Conservation (phyloP, 345 rosid species). For the Crucihimalaya himalaica region DNA sequence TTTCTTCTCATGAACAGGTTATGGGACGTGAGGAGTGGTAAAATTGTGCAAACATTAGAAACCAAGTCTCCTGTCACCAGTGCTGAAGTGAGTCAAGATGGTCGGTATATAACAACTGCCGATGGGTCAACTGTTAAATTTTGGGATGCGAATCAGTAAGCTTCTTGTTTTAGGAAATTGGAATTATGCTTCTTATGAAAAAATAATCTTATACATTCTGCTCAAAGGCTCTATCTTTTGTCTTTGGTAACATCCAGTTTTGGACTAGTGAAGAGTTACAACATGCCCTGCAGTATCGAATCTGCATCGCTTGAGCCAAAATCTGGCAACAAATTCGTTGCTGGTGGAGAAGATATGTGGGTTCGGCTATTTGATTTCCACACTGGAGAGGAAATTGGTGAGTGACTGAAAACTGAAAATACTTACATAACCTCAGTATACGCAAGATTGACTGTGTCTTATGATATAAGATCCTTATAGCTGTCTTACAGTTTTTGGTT, state of each 20-base stretch:
- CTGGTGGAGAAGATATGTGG: conserved; percentile 97
- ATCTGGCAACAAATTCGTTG: conserved; percentile 71
- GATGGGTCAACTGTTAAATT: conserved; percentile 89
- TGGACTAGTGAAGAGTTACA: conserved; percentile 79
- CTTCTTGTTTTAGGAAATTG: conserved; percentile 13
- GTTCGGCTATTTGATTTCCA: conserved; percentile 72
- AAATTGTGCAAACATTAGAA: conserved; percentile 80
- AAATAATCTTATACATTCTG: neutral
- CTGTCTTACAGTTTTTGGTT: neutral
- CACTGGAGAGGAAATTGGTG: conserved; percentile 72
- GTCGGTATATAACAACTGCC: conserved; percentile 87
- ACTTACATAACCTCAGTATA: neutral
- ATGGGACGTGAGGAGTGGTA: conserved; percentile 92
- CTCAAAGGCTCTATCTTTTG: conserved; percentile 9
- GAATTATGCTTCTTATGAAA: neutral
- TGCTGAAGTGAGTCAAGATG: conserved; percentile 97
- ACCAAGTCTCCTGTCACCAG: conserved; percentile 88
- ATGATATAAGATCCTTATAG: neutral
- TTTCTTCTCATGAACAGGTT: conserved; percentile 48
- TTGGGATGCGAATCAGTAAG: conserved; percentile 99
- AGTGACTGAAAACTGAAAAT: neutral
- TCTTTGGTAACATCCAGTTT: conserved; percentile 35
- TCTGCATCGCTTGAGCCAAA: conserved; percentile 87
- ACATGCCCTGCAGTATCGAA: conserved; percentile 79
- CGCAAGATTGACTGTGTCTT: neutral